Base-by-base conservation (phyloP, 345 rosid species). In the Adansonia digitata region DNA sequence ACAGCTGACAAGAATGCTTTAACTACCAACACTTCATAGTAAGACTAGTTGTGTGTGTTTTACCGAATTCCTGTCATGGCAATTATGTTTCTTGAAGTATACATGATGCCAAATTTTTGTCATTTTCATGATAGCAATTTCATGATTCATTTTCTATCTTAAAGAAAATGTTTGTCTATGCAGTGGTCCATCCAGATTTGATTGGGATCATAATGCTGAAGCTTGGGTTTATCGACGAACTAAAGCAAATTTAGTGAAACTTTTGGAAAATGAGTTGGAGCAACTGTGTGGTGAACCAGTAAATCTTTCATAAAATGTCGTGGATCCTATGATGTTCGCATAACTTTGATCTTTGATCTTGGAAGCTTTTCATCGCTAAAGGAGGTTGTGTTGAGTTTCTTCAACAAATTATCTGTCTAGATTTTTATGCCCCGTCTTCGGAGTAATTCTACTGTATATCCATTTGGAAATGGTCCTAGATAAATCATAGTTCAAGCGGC, bases 181-280 rank as follows among this genome's bases (percentile, higher is more conserved):
- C 82, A 90, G 98, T 34, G 97, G 98, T 57, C 98, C 98, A 10
- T 85, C 97, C 27, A 85, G 94, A 71, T 92, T 89, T 67, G 97
- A 94, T 75, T 94, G 98, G 98, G 98, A 94, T 77, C 80, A 2
- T 61, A 81, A 80, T 69, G 81, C 90, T 56, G 78, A 86, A 73
- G 84, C 88, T 26, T 92, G 98, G 98, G 78, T 94, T 35, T 94
- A 94, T 62, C 82, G 94, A 56, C 78, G 98, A 72, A 92, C 88
- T 0, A 87, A 81, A 81, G 93, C 92, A 60, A 88, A 85, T 73
- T 82, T 94, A 73, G 75, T 83, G 27, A 57, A 75, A 74, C 80
- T 92, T 40, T 78, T 94, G 69, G 97, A 92, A 83, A 86, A 76
- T 48, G 98, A 94, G 78, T 78, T 94, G 71, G 81, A 85, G 85